phyloP scores from a whole-genome alignment of 2,329 filamentous ascomycete species.

The Lasiodiplodia gonubiensis region DNA sequence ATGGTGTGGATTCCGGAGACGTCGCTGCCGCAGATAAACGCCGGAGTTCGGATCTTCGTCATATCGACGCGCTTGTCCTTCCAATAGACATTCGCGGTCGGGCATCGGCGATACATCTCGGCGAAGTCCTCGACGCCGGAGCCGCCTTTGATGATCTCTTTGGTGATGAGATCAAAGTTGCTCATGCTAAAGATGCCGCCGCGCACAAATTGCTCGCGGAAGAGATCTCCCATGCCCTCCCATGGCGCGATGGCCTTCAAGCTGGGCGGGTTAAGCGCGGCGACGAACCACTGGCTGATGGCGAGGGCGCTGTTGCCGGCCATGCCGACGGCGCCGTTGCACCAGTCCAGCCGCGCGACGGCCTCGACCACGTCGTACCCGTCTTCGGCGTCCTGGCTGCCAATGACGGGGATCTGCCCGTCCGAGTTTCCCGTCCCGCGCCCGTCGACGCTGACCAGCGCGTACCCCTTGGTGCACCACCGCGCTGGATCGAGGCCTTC shows the following conservation, averaged over 20 bases:
- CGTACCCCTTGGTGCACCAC: constrained; percentile 44
- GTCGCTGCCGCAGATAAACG: constrained; percentile 34
- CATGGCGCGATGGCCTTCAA: constrained; percentile 54
- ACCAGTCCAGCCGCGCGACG: constrained; percentile 51
- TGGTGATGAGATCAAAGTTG: constrained; percentile 52
- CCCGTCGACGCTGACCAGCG: constrained; percentile 43
- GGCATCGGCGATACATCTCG: constrained; percentile 50
- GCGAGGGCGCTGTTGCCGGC: constrained; percentile 54
- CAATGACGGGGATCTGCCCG: constrained; percentile 47
- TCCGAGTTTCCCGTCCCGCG: constrained; percentile 43
- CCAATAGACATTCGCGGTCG: constrained; percentile 37
- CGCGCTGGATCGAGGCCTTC: constrained; percentile 51
- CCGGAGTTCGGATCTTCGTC: constrained; percentile 34
- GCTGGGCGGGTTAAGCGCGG: constrained; percentile 49
- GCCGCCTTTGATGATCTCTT: constrained; percentile 44
- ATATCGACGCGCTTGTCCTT: constrained; percentile 35
- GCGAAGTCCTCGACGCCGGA: constrained; percentile 49
- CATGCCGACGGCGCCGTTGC: constrained; percentile 52
- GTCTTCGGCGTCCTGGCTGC: constrained; percentile 53
- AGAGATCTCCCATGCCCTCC: constrained; percentile 56
- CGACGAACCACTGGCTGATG: constrained; percentile 52
- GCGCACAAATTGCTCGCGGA: constrained; percentile 54
- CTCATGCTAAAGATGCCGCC: constrained; percentile 46
- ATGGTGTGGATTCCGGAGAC: constrained; percentile 33
- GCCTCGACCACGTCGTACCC: constrained; percentile 54